Conservation (phyloP, 2,329 filamentous ascomycete genomes). For the Phialophora macrospora region DNA sequence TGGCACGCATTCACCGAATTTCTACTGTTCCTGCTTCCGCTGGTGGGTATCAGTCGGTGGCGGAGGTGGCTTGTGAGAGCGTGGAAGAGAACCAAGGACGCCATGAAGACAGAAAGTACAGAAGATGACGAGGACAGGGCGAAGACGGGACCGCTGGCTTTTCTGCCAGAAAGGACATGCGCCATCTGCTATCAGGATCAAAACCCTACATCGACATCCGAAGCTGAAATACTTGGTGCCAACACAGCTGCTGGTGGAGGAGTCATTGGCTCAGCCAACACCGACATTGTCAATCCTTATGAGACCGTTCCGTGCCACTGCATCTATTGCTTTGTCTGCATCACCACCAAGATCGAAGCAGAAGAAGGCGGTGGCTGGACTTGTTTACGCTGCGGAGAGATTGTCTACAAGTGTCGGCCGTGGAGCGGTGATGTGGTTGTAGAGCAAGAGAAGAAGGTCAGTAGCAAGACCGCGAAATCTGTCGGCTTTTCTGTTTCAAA, state of each 20-base stretch:
- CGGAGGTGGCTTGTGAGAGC: constrained; percentile 82
- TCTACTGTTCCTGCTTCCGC: constrained; percentile 90
- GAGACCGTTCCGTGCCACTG: constrained; percentile 87
- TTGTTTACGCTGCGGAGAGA: constrained; percentile 84
- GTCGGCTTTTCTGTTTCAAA: constrained; percentile 60
- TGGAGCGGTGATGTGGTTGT: constrained; percentile 86
- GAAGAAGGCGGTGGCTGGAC: constrained; percentile 95
- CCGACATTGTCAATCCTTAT: constrained; percentile 95
- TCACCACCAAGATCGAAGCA: constrained; percentile 85
- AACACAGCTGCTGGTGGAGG: constrained; percentile 73
- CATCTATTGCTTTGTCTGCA: constrained; percentile 93
- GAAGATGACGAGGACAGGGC: constrained; percentile 56
- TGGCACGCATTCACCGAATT: constrained; percentile 99
- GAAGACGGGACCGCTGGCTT: constrained; percentile 75
- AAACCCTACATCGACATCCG: constrained; percentile 71
- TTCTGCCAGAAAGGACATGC: constrained; percentile 90
- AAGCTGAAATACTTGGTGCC: constrained; percentile 75
- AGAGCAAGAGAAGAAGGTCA: constrained; percentile 52
- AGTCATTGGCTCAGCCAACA: constrained; percentile 83
- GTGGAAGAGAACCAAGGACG: constrained; percentile 79
- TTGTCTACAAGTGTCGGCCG: constrained; percentile 82
- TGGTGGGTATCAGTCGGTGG: constrained; percentile 95
- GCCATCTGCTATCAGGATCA: constrained; percentile 97
- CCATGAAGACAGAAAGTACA: constrained; percentile 56
- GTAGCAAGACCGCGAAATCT: constrained; percentile 47